Evolutionary conservation across 768 basidiomycete species (phyloP).

Genomic region (Nevesoporus exiguus): DNA sequence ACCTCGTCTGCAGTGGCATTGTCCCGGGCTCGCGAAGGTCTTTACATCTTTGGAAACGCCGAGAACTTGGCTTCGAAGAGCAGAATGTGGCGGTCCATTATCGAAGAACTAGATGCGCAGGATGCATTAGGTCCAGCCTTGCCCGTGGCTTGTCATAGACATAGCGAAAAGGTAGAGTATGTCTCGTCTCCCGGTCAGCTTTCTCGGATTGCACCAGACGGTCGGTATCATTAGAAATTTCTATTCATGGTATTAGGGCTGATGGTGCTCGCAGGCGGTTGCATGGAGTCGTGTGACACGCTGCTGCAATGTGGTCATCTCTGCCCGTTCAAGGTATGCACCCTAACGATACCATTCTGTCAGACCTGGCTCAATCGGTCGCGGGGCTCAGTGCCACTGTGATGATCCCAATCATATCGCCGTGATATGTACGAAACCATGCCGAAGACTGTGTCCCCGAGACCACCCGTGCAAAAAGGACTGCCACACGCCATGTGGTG

Average conservation of each 20-base stretch:
- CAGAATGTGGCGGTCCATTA: constrained; percentile 54
- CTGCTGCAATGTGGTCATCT: constrained; percentile 59
- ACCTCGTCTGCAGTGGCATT: constrained; percentile 49
- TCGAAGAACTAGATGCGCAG: constrained; percentile 51
- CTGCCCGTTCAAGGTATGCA: constrained; percentile 56
- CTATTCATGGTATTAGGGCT: neutral
- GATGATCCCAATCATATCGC: constrained; percentile 54
- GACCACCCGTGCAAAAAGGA: constrained; percentile 55
- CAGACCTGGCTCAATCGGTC: neutral
- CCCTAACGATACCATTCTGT: neutral
- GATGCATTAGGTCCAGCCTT: constrained; percentile 49
- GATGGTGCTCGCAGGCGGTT: constrained; percentile 47
- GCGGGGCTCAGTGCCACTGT: constrained; percentile 49
- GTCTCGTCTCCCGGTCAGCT: constrained; percentile 53
- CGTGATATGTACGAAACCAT: constrained; percentile 46
- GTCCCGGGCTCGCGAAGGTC: constrained; percentile 69
- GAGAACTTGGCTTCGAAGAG: constrained; percentile 47
- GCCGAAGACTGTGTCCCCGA: constrained; percentile 49
- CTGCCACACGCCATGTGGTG: constrained; percentile 52
- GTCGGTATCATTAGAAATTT: constrained; percentile 27
- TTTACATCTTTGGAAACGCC: constrained; percentile 72
- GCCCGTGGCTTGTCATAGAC: constrained; percentile 55
- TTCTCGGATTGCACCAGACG: constrained; percentile 51
- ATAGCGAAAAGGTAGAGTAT: constrained; percentile 41
- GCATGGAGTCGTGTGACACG: constrained; percentile 52